Conservation (phyloP, 1,139 yeast species). For the Geotrichum australiense region DNA sequence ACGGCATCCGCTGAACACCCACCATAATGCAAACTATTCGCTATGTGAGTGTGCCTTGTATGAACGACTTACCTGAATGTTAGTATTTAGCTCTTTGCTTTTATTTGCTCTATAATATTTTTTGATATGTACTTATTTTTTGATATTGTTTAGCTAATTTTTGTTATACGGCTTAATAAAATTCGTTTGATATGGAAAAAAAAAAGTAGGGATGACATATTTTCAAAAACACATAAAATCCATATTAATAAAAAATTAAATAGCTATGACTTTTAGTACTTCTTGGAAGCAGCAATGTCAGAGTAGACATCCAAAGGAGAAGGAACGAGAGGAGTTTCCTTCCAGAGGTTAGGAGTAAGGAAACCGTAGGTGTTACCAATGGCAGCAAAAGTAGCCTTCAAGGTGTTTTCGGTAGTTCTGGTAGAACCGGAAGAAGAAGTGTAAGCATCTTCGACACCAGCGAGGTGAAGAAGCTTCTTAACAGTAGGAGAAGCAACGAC, state of each 20-base stretch:
- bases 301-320: constrained; percentile 90
- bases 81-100: no score
- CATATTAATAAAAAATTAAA: constrained; percentile 3
- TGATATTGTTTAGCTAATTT: no score
- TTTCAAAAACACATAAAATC: constrained; percentile 3
- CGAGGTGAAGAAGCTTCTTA: constrained; percentile 96
- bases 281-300: constrained; percentile 30
- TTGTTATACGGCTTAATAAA: background rate
- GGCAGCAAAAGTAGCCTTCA: constrained; percentile 99
- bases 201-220: background rate
- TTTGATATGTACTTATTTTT: no score
- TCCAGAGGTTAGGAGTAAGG: constrained; percentile 99
- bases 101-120: no score
- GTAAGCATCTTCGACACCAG: constrained; percentile 99
- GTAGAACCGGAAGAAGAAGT: constrained; percentile 98
- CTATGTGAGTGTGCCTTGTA: no score
- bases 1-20: no score
- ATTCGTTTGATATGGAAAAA: background rate
- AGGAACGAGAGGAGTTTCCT: constrained; percentile 70
- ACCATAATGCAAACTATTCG: no score
- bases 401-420: constrained; percentile 99
- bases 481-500: constrained; percentile 99
- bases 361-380: constrained; percentile 99
- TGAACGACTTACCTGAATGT: no score
- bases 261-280: constrained; percentile 11